These are phyloP conservation scores for Geosmithia morbida DNA, from an alignment of 2,329 filamentous ascomycete species.

Conservation along the genomic window DNA sequence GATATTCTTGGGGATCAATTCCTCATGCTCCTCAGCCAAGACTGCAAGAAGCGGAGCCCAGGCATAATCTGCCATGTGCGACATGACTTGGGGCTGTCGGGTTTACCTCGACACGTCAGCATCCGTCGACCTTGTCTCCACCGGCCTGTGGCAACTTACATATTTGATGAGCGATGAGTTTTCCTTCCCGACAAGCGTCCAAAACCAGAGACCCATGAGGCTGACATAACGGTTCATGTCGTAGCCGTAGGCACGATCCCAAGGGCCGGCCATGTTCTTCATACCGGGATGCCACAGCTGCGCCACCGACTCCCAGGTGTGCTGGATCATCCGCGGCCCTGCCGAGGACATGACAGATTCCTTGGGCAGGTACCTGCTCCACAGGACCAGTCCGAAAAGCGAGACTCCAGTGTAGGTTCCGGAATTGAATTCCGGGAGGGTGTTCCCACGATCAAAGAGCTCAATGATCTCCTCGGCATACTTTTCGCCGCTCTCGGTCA, in stretches of 20 bases:
- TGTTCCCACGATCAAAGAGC: slow-evolving; percentile 39
- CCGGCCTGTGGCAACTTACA: slow-evolving; percentile 7
- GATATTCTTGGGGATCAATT: slow-evolving; percentile 26
- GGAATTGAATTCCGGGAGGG: slow-evolving; percentile 47
- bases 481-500: slow-evolving; percentile 40
- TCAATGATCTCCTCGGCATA: slow-evolving; percentile 41
- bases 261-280: slow-evolving; percentile 48
- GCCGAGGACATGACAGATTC: slow-evolving; percentile 37
- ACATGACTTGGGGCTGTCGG: slow-evolving; percentile 33
- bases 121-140: background rate
- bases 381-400: slow-evolving; percentile 41
- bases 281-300: slow-evolving; percentile 42
- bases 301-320: slow-evolving; percentile 36
- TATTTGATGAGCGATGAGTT: slow-evolving; percentile 17
- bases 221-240: slow-evolving; percentile 49
- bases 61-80: slow-evolving; percentile 43
- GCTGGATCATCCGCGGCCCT: slow-evolving; percentile 32
- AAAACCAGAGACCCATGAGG: slow-evolving; percentile 43
- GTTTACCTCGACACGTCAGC: background rate
- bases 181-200: slow-evolving; percentile 38
- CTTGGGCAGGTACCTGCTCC: slow-evolving; percentile 42
- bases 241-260: slow-evolving; percentile 49
- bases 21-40: slow-evolving; percentile 32
- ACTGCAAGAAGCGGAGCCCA: slow-evolving; percentile 42
- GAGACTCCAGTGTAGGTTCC: slow-evolving; percentile 50